Conservation (phyloP, 495 filamentous ascomycete genomes). For the Tuber calosporum region DNA sequence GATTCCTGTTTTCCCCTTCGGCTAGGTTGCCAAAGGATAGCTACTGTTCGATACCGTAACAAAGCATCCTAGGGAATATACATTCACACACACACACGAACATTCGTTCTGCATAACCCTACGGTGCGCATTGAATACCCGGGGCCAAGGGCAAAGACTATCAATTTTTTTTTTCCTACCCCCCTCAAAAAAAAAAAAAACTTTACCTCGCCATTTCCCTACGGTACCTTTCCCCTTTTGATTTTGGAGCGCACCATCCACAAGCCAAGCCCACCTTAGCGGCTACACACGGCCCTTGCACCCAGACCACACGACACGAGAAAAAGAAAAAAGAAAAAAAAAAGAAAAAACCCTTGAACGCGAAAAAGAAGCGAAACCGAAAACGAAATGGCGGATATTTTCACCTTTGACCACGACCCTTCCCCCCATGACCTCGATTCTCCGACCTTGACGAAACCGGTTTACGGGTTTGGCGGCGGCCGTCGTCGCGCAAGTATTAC, state of each 20-base stretch:
- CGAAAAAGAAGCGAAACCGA: neutral
- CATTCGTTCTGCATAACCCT: conserved; percentile 1
- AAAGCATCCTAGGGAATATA: neutral
- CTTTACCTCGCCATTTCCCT: neutral
- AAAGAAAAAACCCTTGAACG: neutral
- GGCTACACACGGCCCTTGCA: neutral
- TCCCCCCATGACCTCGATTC: conserved; percentile 4
- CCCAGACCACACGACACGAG: neutral
- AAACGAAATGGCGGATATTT: conserved; percentile 6
- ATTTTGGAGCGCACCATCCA: neutral
- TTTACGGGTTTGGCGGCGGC: conserved; percentile 35
- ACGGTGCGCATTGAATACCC: neutral
- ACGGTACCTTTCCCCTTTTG: conserved; percentile 4
- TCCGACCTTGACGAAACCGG: conserved; percentile 14
- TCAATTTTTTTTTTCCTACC: neutral
- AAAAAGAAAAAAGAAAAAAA: conserved; percentile 4
- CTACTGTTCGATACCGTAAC: neutral
- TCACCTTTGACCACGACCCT: conserved; percentile 17
- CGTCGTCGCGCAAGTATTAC: conserved; percentile 35
- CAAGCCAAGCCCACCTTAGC: neutral
- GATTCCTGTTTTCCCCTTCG: neutral
- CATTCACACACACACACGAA: neutral
- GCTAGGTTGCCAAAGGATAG: neutral
- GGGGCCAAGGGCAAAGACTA: neutral
- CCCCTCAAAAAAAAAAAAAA: neutral